A percentile compares a stretch with the other conserved stretches of the same genome.
phyloP scores from a whole-genome alignment of 2,329 filamentous ascomycete species.

The Orbilia brochopaga region DNA sequence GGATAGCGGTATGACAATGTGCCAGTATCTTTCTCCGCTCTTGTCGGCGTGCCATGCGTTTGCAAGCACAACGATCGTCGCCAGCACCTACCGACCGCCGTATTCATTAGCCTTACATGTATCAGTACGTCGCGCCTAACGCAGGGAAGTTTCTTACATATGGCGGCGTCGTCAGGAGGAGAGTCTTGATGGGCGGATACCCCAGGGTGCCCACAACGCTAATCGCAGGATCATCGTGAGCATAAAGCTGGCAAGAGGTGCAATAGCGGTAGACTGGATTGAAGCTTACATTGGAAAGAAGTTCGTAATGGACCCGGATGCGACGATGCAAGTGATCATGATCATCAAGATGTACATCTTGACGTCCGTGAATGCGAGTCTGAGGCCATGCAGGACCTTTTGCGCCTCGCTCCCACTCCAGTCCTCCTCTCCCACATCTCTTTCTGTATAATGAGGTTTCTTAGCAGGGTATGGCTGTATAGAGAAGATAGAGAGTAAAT shows the following conservation, averaged over 20 bases:
- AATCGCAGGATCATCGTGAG: background rate
- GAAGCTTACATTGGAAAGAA: slow-evolving; percentile 66
- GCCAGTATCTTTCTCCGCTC: slow-evolving; percentile 73
- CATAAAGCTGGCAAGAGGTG: background rate
- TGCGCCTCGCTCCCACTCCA: slow-evolving; percentile 66
- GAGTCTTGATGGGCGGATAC: slow-evolving; percentile 67
- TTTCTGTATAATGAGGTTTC: no score
- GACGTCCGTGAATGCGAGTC: slow-evolving; percentile 65
- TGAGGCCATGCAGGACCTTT: slow-evolving; percentile 65
- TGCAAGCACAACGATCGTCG: slow-evolving; percentile 67
- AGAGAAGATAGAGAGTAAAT: no score
- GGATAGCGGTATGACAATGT: slow-evolving; percentile 68
- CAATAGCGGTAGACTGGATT: no score
- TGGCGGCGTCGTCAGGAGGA: slow-evolving; percentile 70
- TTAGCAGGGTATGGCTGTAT: no score
- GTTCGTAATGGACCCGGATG: slow-evolving; percentile 68
- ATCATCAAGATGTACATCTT: slow-evolving; percentile 69
- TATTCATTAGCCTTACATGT: slow-evolving; percentile 8
- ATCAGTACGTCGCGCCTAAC: background rate
- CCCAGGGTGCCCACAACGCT: slow-evolving; percentile 72
- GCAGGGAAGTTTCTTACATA: slow-evolving; percentile 60
- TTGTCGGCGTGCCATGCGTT: slow-evolving; percentile 75
- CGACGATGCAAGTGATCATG: slow-evolving; percentile 66
- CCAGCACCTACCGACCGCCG: slow-evolving; percentile 58
- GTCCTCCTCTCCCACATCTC: slow-evolving; percentile 69